These are phyloP conservation scores for Rhizopus sp. DNA, from an alignment of 371 early-diverging fungal species.

Conservation along the genomic window DNA sequence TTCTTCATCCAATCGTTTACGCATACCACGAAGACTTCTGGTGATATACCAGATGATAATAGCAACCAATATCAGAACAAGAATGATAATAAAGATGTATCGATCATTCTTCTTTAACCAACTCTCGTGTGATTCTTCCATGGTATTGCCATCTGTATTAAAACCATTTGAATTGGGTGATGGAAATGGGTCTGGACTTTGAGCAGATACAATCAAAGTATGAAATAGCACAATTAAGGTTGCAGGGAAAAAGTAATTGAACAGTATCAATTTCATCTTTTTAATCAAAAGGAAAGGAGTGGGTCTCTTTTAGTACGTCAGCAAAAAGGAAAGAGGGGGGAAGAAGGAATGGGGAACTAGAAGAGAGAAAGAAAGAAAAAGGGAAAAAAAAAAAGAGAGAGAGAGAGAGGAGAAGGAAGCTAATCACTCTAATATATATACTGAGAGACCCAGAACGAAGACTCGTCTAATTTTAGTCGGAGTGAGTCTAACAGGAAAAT, in stretches of 20 bases:
- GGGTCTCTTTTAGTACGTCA: background rate
- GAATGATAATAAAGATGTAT: slow-evolving; percentile 26
- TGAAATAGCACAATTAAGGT: background rate
- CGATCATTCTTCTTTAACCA: slow-evolving; percentile 25
- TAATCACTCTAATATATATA: too few relatives aligned
- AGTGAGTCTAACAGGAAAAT: too few relatives aligned
- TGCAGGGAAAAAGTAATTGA: slow-evolving; percentile 1
- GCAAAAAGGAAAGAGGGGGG: slow-evolving; percentile 1
- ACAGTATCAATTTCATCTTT: slow-evolving; percentile 4
- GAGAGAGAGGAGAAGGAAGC: slow-evolving; percentile 4
- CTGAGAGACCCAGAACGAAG: too few relatives aligned
- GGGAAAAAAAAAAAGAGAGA: slow-evolving; percentile 4
- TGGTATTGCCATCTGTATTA: background rate
- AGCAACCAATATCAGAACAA: slow-evolving; percentile 19
- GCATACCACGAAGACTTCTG: slow-evolving; percentile 29
- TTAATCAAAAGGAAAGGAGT: slow-evolving; percentile 22
- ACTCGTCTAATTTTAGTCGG: too few relatives aligned
- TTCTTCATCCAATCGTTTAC: slow-evolving; percentile 24
- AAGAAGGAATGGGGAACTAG: background rate
- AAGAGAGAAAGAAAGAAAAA: slow-evolving; percentile 7
- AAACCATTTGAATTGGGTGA: slow-evolving; percentile 16
- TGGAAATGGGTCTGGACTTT: background rate
- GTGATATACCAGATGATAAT: slow-evolving; percentile 27
- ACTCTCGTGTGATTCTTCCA: slow-evolving; percentile 9
- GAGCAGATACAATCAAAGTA: background rate